Conservation (phyloP, 2,329 filamentous ascomycete species). For the Hymenoscyphus salicellus region DNA sequence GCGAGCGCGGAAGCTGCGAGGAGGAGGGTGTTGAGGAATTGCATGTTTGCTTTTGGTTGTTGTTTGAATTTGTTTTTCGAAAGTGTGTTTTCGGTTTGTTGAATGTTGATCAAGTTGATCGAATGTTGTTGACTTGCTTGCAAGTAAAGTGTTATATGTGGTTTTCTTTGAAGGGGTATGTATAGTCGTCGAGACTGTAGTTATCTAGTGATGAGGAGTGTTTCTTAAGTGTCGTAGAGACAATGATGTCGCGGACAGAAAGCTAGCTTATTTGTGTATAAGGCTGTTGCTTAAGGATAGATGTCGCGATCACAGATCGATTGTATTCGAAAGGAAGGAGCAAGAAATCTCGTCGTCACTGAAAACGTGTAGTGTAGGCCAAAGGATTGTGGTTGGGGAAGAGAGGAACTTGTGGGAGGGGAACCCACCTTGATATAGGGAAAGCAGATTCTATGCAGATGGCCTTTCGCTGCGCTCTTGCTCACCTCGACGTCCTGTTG, state of each 20-base stretch:
- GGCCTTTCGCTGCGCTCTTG: background rate
- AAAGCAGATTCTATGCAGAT: background rate
- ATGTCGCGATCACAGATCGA: constrained; percentile 31
- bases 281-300: constrained; percentile 25
- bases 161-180: constrained; percentile 10
- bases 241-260: constrained; percentile 25
- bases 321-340: constrained; percentile 22
- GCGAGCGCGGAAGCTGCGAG: constrained; percentile 44
- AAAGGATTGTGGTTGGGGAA: constrained; percentile 26
- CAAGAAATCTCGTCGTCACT: constrained; percentile 21
- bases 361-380: constrained; percentile 10
- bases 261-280: constrained; percentile 16
- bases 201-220: constrained; percentile 2
- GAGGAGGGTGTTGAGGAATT: constrained; percentile 44
- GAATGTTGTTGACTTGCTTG: constrained; percentile 20
- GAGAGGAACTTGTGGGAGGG: background rate
- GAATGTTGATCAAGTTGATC: constrained; percentile 26
- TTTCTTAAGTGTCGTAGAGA: constrained; percentile 24
- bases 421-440: constrained; percentile 13
- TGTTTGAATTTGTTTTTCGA: too few relatives aligned
- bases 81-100: background rate
- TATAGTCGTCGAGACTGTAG: constrained; percentile 24
- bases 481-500: background rate
- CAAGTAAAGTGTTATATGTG: constrained; percentile 2
- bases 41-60: constrained; percentile 44